Evolutionary conservation across 2,329 filamentous ascomycete species (phyloP).

Genomic region (Sporothrix brunneoviolacea): DNA sequence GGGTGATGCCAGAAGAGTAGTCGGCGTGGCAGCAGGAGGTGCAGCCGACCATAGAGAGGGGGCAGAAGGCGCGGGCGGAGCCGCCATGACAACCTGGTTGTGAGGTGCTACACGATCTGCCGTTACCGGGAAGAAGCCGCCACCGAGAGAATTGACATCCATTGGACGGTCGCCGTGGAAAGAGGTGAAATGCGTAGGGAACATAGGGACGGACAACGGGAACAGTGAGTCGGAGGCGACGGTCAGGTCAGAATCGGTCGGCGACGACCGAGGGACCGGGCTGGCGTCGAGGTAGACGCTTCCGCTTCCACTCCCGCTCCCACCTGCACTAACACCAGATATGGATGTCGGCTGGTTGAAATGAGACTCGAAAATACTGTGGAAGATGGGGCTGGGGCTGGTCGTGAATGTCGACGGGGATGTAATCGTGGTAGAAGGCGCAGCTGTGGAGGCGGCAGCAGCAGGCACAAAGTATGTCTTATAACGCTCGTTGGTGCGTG

Average conservation of each 20-base stretch:
- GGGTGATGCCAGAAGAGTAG: no score
- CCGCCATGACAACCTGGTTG: background rate
- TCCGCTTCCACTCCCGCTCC: slow-evolving; percentile 9
- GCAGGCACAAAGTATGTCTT: slow-evolving; percentile 50
- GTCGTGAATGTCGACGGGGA: slow-evolving; percentile 39
- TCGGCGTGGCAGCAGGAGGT: slow-evolving; percentile 35
- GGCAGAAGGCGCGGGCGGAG: background rate
- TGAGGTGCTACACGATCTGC: no score
- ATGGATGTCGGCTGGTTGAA: background rate
- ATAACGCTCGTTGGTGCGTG: slow-evolving; percentile 49
- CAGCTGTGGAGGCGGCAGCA: background rate
- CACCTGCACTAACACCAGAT: background rate
- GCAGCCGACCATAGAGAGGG: slow-evolving; percentile 28
- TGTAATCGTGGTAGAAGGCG: slow-evolving; percentile 21
- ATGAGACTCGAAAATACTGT: slow-evolving; percentile 31
- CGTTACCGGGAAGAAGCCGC: background rate
- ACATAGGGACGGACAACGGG: slow-evolving; percentile 13
- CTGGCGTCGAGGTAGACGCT: slow-evolving; percentile 11
- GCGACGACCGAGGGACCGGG: slow-evolving; percentile 11
- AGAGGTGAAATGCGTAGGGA: slow-evolving; percentile 26
- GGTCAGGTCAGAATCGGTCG: slow-evolving; percentile 34
- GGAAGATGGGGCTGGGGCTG: slow-evolving; percentile 34
- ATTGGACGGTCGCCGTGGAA: slow-evolving; percentile 26
- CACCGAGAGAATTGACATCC: background rate
- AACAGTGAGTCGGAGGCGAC: slow-evolving; percentile 17